Evolutionary conservation across 805 yeast species (phyloP).

Genomic region (Starmerella lactis-condensi): DNA sequence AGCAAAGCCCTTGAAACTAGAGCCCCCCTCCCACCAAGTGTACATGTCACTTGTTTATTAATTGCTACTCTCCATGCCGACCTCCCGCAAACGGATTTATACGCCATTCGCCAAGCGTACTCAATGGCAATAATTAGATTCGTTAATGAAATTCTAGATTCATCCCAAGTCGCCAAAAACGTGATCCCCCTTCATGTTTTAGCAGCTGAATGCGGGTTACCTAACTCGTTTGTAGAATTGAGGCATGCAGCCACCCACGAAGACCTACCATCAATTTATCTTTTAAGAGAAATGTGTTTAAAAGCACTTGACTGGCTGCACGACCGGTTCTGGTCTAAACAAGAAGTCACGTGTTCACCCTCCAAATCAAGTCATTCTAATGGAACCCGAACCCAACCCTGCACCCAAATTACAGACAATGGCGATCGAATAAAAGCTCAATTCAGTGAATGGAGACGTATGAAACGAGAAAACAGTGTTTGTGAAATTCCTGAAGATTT

Average conservation of each 20-base stretch:
- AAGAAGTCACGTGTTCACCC: slow-evolving; percentile 1
- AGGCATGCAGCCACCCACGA: slow-evolving; percentile 90
- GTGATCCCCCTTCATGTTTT: slow-evolving; percentile 64
- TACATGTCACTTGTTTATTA: slow-evolving; percentile 17
- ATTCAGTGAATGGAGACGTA: slow-evolving; percentile 32
- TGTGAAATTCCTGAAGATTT: slow-evolving; percentile 9
- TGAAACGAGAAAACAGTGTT: slow-evolving; percentile 30
- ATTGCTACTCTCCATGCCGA: slow-evolving; percentile 15
- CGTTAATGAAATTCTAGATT: slow-evolving; percentile 82
- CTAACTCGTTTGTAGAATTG: slow-evolving; percentile 69
- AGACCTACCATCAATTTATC: slow-evolving; percentile 46
- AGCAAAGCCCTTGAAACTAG: slow-evolving; percentile 16
- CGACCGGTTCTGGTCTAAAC: slow-evolving; percentile 46
- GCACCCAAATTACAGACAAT: slow-evolving; percentile 9
- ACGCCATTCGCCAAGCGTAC: slow-evolving; percentile 16
- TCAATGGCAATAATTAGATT: slow-evolving; percentile 46
- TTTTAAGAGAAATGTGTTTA: slow-evolving; percentile 40
- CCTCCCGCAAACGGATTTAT: slow-evolving; percentile 14
- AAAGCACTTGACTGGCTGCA: slow-evolving; percentile 61
- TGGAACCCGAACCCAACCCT: slow-evolving; percentile 15
- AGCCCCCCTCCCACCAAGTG: slow-evolving; percentile 17
- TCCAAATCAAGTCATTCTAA: slow-evolving; percentile 5
- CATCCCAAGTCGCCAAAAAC: slow-evolving; percentile 55
- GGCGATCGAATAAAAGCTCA: slow-evolving; percentile 20
- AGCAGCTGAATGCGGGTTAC: slow-evolving; percentile 51